Conservation (phyloP, 257 asterid species). For the Solanum dulcamara region DNA sequence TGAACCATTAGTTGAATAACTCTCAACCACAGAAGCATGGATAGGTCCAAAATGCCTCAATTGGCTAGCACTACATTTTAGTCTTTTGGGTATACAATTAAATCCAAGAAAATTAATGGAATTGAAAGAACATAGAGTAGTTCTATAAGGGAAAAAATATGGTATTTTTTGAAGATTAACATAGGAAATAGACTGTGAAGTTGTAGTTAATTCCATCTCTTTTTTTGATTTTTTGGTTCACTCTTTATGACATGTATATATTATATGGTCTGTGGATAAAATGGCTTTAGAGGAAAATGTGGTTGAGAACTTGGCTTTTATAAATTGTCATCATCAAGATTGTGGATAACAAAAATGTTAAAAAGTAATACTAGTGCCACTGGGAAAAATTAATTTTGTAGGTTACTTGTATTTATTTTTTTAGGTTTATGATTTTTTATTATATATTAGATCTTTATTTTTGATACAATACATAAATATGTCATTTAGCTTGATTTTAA, state of each 20-base stretch:
- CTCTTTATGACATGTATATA: background rate
- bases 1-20: conserved; percentile 17
- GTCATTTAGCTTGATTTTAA: no score
- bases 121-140: conserved; percentile 6
- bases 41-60: conserved; percentile 38
- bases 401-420: background rate
- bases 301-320: background rate
- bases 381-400: background rate
- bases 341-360: background rate
- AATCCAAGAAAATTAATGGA: conserved; percentile 36
- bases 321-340: background rate
- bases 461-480: background rate
- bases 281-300: background rate
- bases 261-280: background rate
- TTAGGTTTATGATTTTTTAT: no score
- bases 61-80: conserved; percentile 23
- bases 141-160: conserved; percentile 10
- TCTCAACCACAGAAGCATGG: conserved; percentile 35
- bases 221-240: background rate
- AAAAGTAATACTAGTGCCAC: background rate
- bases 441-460: background rate
- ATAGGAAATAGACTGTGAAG: background rate
- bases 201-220: background rate
- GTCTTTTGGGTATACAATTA: conserved; percentile 33
- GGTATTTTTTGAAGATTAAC: background rate